Conservation (phyloP, 192 early-diverging fungal genomes). For the Mortierella claussenii region DNA sequence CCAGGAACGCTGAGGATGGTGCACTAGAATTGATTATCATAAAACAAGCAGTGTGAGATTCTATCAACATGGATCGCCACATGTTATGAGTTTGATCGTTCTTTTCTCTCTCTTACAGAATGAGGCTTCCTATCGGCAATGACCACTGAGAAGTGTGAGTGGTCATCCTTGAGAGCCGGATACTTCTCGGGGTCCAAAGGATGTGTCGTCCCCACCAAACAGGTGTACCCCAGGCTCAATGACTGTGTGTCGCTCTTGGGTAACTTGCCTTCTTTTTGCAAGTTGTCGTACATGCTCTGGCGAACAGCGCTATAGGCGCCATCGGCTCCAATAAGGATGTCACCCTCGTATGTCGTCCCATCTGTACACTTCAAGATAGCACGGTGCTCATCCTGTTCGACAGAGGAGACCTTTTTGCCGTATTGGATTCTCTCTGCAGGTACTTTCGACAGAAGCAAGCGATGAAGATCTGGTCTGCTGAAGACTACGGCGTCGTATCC, state of each 20-base stretch:
- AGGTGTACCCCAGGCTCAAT: slow-evolving; percentile 9
- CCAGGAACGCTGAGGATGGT: slow-evolving; percentile 10
- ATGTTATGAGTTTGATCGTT: no score
- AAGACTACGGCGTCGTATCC: slow-evolving; percentile 18
- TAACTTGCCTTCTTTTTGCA: slow-evolving; percentile 17
- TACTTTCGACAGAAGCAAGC: slow-evolving; percentile 21
- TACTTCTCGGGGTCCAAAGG: slow-evolving; percentile 32
- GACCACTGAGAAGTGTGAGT: slow-evolving; percentile 10
- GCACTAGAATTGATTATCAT: slow-evolving; percentile 11
- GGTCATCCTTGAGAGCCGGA: slow-evolving; percentile 21
- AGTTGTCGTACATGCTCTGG: slow-evolving; percentile 23
- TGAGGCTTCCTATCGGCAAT: slow-evolving; percentile 22
- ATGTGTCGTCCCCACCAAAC: slow-evolving; percentile 20
- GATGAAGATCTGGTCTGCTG: slow-evolving; percentile 18
- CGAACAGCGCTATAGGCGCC: slow-evolving; percentile 38
- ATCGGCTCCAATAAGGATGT: slow-evolving; percentile 43
- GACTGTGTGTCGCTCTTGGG: slow-evolving; percentile 21
- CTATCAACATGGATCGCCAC: no score
- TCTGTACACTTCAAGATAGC: slow-evolving; percentile 26
- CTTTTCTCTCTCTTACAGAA: no score
- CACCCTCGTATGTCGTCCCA: slow-evolving; percentile 12
- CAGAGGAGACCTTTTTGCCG: slow-evolving; percentile 15
- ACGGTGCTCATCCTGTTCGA: slow-evolving; percentile 22
- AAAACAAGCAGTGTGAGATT: background rate
- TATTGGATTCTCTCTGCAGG: slow-evolving; percentile 14